These are phyloP conservation scores for Corylus heterophylla DNA, from an alignment of 306 rosid species.

Conservation along the genomic window DNA sequence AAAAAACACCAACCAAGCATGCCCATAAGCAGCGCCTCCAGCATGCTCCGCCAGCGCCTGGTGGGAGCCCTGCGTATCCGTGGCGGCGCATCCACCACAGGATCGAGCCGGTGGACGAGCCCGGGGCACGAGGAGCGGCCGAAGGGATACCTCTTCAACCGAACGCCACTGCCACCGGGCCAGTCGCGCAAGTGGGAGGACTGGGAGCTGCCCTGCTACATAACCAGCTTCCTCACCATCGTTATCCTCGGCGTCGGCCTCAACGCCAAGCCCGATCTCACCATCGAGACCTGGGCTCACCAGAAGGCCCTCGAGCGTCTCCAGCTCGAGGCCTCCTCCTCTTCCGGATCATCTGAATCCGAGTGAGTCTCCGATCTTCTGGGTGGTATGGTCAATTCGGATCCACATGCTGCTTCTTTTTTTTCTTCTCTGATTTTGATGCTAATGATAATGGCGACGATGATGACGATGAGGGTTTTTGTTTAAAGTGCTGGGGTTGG, in stretches of 20 bases:
- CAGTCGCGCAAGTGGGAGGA: conserved; percentile 95
- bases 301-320: conserved; percentile 96
- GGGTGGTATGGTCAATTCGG: conserved; percentile 23
- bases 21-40: conserved; percentile 49
- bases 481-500: conserved; percentile 4
- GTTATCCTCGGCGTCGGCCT: conserved; percentile 99
- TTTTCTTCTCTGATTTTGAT: neutral
- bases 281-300: conserved; percentile 99
- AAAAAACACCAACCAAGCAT: neutral
- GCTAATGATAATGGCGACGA: conserved; percentile 15
- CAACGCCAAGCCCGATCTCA: conserved; percentile 96
- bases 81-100: conserved; percentile 53
- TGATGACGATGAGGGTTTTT: neutral
- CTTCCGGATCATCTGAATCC: conserved; percentile 43
- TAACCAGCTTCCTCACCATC: conserved; percentile 94
- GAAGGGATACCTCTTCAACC: conserved; percentile 78
- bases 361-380: conserved; percentile 35
- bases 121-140: conserved; percentile 88
- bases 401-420: conserved; percentile 21
- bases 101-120: conserved; percentile 75
- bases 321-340: conserved; percentile 54
- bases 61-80: conserved; percentile 63
- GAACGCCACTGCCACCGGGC: conserved; percentile 74
- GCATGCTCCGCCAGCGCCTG: conserved; percentile 80
- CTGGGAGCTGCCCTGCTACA: conserved; percentile 98